Evolutionary conservation across 176 grass and related monocot species (phyloP).

Genomic region (Triticum timopheevii): DNA sequence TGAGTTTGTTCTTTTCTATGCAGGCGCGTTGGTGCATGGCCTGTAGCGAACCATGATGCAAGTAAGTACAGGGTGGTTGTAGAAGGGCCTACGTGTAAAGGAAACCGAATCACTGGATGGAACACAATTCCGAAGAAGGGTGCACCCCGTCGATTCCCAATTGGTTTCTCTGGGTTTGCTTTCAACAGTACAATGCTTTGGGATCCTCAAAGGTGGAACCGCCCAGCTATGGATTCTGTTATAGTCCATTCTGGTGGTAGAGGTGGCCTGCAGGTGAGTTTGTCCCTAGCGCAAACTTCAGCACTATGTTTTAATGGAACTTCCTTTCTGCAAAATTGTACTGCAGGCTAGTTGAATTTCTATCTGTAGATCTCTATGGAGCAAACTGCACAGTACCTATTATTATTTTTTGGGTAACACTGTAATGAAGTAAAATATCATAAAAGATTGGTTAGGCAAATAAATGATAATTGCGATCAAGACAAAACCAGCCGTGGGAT

Average conservation of each 20-base stretch:
- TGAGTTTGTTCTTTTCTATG: constrained; percentile 14
- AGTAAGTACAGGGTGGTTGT: constrained; percentile 51
- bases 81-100: constrained; percentile 92
- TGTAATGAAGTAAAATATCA: not conserved
- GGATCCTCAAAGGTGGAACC: constrained; percentile 81
- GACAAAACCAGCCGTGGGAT: not conserved
- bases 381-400: not conserved
- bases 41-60: constrained; percentile 66
- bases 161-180: constrained; percentile 73
- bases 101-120: constrained; percentile 78
- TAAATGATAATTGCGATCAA: constrained; percentile 11
- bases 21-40: constrained; percentile 86
- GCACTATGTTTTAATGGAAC: not conserved
- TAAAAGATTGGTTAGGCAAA: not conserved
- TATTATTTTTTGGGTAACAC: not conserved
- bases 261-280: constrained; percentile 75
- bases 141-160: constrained; percentile 52
- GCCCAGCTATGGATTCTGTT: constrained; percentile 65
- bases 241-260: constrained; percentile 59
- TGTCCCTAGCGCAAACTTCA: not conserved
- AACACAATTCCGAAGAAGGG: constrained; percentile 52
- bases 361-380: constrained; percentile 8
- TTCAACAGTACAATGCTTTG: constrained; percentile 93
- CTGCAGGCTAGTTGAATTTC: not conserved
- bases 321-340: constrained; percentile 5